A percentile compares a stretch with the other conserved stretches of the same genome.
phyloP scores from a whole-genome alignment of 1,284 basidiomycete species.

The Boletellus deceptivus region DNA sequence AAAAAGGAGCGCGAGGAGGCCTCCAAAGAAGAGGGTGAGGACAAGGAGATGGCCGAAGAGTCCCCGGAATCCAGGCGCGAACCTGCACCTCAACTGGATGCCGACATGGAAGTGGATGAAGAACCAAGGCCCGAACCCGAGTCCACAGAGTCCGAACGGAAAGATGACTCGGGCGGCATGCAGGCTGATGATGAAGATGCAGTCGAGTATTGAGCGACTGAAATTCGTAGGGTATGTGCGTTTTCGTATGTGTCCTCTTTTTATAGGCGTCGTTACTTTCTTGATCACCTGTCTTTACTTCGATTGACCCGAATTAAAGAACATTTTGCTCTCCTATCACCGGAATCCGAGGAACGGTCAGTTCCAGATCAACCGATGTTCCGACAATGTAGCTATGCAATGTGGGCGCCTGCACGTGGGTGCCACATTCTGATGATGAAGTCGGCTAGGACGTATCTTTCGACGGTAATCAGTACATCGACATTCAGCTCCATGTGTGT shows the following conservation, averaged over 20 bases:
- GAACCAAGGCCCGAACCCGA: constrained; percentile 34
- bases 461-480: not conserved
- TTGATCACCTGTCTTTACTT: constrained; percentile 19
- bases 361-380: not conserved
- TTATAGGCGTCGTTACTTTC: constrained; percentile 14
- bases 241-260: constrained; percentile 24
- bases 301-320: constrained; percentile 11
- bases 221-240: constrained; percentile 25
- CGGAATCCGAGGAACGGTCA: not conserved
- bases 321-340: not conserved
- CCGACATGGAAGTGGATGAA: constrained; percentile 47
- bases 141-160: constrained; percentile 40
- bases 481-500: no score
- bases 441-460: not conserved
- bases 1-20: constrained; percentile 47
- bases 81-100: constrained; percentile 30
- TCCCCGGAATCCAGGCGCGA: constrained; percentile 15
- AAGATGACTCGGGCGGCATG: constrained; percentile 41
- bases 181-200: constrained; percentile 58
- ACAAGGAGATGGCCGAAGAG: constrained; percentile 27
- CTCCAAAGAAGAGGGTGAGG: constrained; percentile 37
- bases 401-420: not conserved
- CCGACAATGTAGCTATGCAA: not conserved
- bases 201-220: constrained; percentile 48
- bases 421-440: no score